Conservation (phyloP, 2,329 filamentous ascomycete genomes). For the Trichoderma arundinaceum region DNA sequence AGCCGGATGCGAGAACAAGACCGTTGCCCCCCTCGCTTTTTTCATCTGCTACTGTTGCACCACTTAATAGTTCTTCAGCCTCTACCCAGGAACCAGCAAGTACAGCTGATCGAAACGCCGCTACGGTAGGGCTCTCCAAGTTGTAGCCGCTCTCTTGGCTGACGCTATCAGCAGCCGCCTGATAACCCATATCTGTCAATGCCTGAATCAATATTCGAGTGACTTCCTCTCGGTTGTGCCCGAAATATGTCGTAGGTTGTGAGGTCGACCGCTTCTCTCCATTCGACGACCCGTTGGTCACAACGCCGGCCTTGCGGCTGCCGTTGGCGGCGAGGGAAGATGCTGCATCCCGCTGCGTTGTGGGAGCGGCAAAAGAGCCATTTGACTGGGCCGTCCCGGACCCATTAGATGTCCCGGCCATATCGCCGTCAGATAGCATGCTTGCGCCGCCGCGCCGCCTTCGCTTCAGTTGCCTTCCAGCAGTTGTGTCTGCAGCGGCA, state of each 20-base stretch:
- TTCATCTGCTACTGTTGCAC: slow-evolving; percentile 49
- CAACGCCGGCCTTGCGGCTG: slow-evolving; percentile 50
- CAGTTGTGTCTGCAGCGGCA: slow-evolving; percentile 30
- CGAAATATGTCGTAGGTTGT: slow-evolving; percentile 64
- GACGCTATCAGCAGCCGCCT: slow-evolving; percentile 74
- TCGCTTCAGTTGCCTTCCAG: slow-evolving; percentile 46
- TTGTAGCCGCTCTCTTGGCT: slow-evolving; percentile 84
- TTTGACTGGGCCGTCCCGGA: slow-evolving; percentile 48
- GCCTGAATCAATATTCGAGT: slow-evolving; percentile 92
- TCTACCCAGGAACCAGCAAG: slow-evolving; percentile 80
- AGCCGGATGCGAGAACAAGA: slow-evolving; percentile 74
- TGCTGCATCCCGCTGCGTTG: slow-evolving; percentile 35
- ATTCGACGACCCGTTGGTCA: slow-evolving; percentile 61
- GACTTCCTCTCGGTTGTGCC: slow-evolving; percentile 90
- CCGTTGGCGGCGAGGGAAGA: slow-evolving; percentile 50
- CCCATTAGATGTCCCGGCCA: slow-evolving; percentile 60
- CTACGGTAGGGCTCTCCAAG: slow-evolving; percentile 83
- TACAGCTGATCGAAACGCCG: slow-evolving; percentile 82
- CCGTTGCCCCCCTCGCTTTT: slow-evolving; percentile 55
- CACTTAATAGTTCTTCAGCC: slow-evolving; percentile 81
- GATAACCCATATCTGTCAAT: slow-evolving; percentile 85
- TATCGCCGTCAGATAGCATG: slow-evolving; percentile 68
- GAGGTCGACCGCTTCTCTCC: slow-evolving; percentile 38
- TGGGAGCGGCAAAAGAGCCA: slow-evolving; percentile 47
- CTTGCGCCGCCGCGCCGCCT: slow-evolving; percentile 62